Base-by-base conservation (phyloP, 164 flowering plant species). In the Echeveria elegans region DNA sequence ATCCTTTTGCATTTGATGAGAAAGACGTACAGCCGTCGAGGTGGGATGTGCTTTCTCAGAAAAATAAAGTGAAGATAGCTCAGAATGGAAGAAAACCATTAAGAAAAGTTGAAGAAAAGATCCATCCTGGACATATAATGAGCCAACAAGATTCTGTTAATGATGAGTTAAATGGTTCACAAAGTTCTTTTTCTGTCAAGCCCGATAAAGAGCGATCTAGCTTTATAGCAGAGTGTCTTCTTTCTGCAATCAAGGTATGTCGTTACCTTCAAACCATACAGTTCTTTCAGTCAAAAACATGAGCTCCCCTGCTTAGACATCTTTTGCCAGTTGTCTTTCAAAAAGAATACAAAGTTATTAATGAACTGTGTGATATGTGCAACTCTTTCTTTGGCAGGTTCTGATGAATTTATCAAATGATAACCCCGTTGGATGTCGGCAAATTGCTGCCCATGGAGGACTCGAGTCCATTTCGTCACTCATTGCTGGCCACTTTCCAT, bases 391-490 rank as follows among this genome's bases (percentile, higher is more conserved):
- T 50, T 45, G 65, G 71, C 87, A 94, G 99, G 99, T 88, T 73
- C 77, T 94, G 69, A 89, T 94, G 97, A 94, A 94, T 77, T 82
- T 94, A 69, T 85, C 99, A 65, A 94, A 94, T 79, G 97, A 94
- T 77, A 94, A 94, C 72, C 80, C 86, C 64, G 70, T 81, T 56
- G 99, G 99, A 66, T 94, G 99, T 79, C 82, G 78, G 75, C 93
- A 91, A 87, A 89, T 89, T 79, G 96, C 93, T 76, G 74, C 77
- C 15, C 73, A 81, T 82, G 97, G 92, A 50, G 99, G 96, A 50
- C 75, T 94, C 60, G 99, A 94, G 72, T 83, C 86, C 2, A 78
- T 94, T 82, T 76, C 85, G 40, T 72, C 80, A 15, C 81, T 94
- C 78, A 89, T 94, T 61, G 86, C 86, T 69, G 72, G 75, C 65